A percentile compares a stretch with the other conserved stretches of the same genome.
phyloP scores from a whole-genome alignment of 257 asterid genomes.

The Solanum chaucha region DNA sequence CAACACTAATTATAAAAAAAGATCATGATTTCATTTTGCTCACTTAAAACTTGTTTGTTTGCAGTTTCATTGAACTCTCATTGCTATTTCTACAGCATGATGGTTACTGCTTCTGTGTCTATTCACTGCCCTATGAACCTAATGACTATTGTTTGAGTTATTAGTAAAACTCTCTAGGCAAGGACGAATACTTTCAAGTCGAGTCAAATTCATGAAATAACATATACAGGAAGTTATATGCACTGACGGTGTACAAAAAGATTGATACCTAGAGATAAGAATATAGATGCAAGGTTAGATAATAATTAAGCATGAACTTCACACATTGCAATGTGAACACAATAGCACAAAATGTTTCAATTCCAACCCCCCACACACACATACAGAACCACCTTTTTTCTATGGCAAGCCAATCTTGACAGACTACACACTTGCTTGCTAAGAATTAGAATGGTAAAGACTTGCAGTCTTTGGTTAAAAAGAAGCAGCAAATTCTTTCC shows the following conservation, averaged over 20 bases:
- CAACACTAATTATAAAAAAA: background rate
- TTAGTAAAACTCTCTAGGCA: background rate
- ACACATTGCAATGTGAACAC: background rate
- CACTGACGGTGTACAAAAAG: background rate
- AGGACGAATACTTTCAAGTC: background rate
- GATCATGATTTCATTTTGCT: background rate
- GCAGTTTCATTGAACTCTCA: background rate
- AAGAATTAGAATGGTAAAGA: background rate
- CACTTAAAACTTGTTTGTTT: background rate
- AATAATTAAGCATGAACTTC: background rate
- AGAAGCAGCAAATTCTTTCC: background rate
- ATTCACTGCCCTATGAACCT: background rate
- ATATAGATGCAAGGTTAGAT: background rate
- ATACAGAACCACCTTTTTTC: background rate
- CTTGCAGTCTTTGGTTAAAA: background rate
- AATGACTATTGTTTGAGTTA: background rate
- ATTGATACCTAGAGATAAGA: background rate
- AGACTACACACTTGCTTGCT: slow-evolving; percentile 1
- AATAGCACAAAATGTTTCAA: background rate
- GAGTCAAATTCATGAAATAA: background rate
- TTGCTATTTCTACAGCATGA: background rate
- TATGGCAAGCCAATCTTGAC: background rate
- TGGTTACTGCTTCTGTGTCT: background rate
- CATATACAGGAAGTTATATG: background rate
- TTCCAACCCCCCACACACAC: background rate